Evolutionary conservation across 2,329 filamentous ascomycete species (phyloP), one percentile per base, ranked within the genome.

Genomic region (Diaporthe sp.): DNA sequence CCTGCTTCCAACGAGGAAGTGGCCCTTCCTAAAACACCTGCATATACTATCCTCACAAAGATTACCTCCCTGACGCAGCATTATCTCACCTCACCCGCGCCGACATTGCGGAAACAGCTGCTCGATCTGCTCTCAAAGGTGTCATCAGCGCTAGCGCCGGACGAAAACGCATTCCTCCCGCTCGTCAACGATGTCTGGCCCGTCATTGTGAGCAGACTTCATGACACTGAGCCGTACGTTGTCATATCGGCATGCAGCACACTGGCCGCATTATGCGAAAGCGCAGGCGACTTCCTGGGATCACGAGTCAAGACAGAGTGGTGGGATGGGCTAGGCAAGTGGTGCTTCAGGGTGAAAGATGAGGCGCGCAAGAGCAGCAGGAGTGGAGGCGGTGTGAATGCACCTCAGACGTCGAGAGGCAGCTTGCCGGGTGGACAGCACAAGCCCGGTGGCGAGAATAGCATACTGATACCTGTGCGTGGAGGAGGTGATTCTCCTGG

Each of bases 141-240:
- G 4, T 89, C 93, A 6, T 90, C 92, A 0, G 88, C 94, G 0
- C 89, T 99, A 4, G 90, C 93, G 0, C 87, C 87, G 4, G 92
- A 98, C 77, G 94, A 98, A 80, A 92, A 96, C 75, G 91, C 92
- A 0, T 98, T 98, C 81, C 85, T 99, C 2, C 97, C 97, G 0
- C 88, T 98, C 0, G 92, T 98, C 78, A 97, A 98, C 82, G 92
- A 93, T 4, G 86, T 98, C 10, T 99, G 96, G 96, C 95, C 96
- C 0, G 93, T 97, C 9, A 85, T 98, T 7, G 85, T 93, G 2
- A 86, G 88, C n/a, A 88, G 92, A 32, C 85, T 95, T 8, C 89
- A 91, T 77, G 94, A 95, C 76, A 77, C 84, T 5, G 92, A 95
- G 81, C 85, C 90, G 0, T 93, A 92, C 79, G 90, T 98, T 13